These are phyloP conservation scores for Talinum fruticosum DNA, from an alignment of 148 eudicot species.

Conservation along the genomic window DNA sequence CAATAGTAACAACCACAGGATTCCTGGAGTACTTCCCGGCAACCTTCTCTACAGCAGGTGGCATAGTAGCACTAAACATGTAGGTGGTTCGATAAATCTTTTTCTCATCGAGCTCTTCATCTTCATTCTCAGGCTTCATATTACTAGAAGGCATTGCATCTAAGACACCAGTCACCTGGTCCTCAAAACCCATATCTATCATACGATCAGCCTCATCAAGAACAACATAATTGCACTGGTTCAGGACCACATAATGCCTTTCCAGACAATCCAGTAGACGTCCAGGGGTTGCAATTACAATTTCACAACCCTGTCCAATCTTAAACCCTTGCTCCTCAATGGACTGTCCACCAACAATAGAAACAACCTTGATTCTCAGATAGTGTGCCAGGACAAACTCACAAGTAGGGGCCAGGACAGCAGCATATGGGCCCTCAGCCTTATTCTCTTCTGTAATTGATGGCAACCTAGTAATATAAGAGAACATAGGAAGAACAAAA, in stretches of 20 bases:
- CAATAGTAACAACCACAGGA: constrained; percentile 77
- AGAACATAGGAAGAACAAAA: constrained; percentile 60
- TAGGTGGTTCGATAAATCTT: constrained; percentile 73
- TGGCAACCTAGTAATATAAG: constrained; percentile 53
- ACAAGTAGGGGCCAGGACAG: constrained; percentile 83
- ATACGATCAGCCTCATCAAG: constrained; percentile 87
- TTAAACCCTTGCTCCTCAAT: constrained; percentile 81
- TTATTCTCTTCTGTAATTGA: constrained; percentile 54
- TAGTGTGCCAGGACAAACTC: constrained; percentile 79
- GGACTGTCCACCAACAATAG: constrained; percentile 82
- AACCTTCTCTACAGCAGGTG: constrained; percentile 76
- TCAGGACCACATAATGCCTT: constrained; percentile 57
- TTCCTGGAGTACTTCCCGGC: constrained; percentile 81
- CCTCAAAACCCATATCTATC: constrained; percentile 92
- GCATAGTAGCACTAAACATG: constrained; percentile 90
- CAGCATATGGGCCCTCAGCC: constrained; percentile 85
- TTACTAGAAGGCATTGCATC: constrained; percentile 92
- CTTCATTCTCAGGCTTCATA: constrained; percentile 78
- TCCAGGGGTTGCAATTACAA: constrained; percentile 85
- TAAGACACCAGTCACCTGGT: constrained; percentile 68
- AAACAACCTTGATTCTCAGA: constrained; percentile 74
- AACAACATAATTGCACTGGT: constrained; percentile 84
- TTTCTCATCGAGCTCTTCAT: constrained; percentile 77
- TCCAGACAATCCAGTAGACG: constrained; percentile 74
- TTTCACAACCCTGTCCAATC: constrained; percentile 83